Conservation (phyloP, 352 stramenopile genomes). For the Aphanomyces euteiches region DNA sequence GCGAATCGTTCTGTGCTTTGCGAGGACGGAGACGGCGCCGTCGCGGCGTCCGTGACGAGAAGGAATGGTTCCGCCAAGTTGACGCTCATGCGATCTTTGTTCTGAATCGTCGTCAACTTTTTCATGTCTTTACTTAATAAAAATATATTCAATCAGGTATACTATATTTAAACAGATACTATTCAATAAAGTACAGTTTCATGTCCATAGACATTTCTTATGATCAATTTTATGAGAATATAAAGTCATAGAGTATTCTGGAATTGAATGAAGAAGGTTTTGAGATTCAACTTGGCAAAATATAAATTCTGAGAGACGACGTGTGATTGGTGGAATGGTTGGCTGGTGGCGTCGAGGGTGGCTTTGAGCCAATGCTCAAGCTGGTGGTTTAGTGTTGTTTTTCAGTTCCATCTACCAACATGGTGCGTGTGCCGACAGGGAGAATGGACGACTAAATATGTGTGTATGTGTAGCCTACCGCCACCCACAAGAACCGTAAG, state of each 20-base stretch:
- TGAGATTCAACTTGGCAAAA: neutral
- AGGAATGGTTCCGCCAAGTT: conserved; percentile 8
- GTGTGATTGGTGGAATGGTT: conserved; percentile 24
- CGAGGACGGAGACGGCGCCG: neutral
- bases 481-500: conserved; percentile 97
- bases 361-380: neutral
- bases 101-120: neutral
- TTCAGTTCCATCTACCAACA: conserved; percentile 32
- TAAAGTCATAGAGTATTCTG: too few species aligned
- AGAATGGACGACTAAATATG: neutral
- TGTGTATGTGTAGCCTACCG: conserved; percentile 51
- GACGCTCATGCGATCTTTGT: conserved; percentile 4
- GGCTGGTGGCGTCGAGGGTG: conserved; percentile 13
- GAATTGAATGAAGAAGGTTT: too few species aligned
- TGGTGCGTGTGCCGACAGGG: conserved; percentile 2
- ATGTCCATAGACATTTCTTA: too few species aligned
- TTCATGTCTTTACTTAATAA: neutral
- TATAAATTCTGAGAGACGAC: conserved; percentile 18
- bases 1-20: conserved; percentile 5
- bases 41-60: neutral
- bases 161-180: too few species aligned
- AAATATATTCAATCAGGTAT: neutral
- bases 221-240: too few species aligned
- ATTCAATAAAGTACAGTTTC: too few species aligned
- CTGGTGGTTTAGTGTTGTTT: conserved; percentile 26